phyloP scores from a whole-genome alignment of 352 stramenopile genomes.

The Thalassiosira oceanica region DNA sequence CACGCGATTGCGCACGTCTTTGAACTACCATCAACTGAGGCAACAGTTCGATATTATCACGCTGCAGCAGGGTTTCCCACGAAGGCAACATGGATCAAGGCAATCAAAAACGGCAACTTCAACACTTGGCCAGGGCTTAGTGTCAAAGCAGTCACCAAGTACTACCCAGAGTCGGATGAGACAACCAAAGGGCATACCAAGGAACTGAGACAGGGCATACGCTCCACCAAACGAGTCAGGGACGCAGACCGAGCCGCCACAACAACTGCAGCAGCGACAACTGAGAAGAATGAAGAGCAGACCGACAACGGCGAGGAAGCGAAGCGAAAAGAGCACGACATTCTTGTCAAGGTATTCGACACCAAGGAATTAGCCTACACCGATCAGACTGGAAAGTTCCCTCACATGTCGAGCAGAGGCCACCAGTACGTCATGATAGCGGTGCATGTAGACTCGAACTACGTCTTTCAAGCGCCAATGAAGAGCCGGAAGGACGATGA shows the following conservation, averaged over 20 bases:
- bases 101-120: conserved; percentile 2
- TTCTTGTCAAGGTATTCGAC: conserved; percentile 11
- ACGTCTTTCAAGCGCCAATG: conserved; percentile 47
- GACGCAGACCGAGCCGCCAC: too few species aligned
- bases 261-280: not conserved
- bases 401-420: conserved; percentile 28
- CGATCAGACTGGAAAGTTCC: conserved; percentile 51
- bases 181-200: conserved; percentile 33
- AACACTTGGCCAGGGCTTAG: conserved; percentile 24
- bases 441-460: conserved; percentile 50
- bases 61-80: conserved; percentile 1
- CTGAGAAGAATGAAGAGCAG: not conserved
- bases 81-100: conserved; percentile 5
- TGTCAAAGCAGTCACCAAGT: conserved; percentile 5
- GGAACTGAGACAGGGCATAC: not conserved
- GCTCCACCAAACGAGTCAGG: conserved; percentile 25
- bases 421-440: conserved; percentile 61
- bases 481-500: conserved; percentile 14
- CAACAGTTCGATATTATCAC: conserved; percentile 4
- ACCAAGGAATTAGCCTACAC: conserved; percentile 24
- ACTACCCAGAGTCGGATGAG: conserved; percentile 19
- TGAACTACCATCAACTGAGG: not conserved
- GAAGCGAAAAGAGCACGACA: conserved; percentile 1
- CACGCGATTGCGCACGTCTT: conserved; percentile 12
- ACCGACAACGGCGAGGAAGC: not conserved